Base-by-base conservation (phyloP, 441 rosid genomes). In the Pelargonium myrrhifolium region DNA sequence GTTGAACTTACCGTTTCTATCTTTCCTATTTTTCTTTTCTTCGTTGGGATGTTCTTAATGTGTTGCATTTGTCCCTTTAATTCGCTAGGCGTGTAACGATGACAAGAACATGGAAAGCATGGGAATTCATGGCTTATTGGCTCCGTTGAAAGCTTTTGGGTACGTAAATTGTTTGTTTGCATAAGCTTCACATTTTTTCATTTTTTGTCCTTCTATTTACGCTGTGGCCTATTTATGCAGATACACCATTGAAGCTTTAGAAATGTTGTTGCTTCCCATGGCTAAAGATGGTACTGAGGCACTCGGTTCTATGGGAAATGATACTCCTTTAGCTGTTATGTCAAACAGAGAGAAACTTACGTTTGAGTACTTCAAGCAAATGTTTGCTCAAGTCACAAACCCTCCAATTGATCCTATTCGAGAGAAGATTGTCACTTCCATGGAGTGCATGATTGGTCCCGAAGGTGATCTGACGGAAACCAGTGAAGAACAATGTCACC, bases 291-390 rank as follows among this genome's bases (percentile, higher is more conserved):
- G 97, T 21, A 71, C 87, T 4, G 99, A 96, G 82, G 96, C 99
- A 64, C 98, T 96, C 76, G 99, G 99, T 77, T 96, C 99, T 28
- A 96, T 96, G 99, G 99, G 99, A 72, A 96, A 96, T 79, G 99
- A 96, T 82, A 75, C 99, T 3, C 98, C 99, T 42, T 78, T 96
- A 74, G 99, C 99, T 65, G 98, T 96, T 39, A 91, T 96, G 97
- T 96, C 99, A 53, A 71, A 83, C 79, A 78, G 97, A 69, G 98
- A 93, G 77, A 96, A 93, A 60, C 83, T 96, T 35, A 79, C 95
- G 18, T 96, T 83, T 49, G 99, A 96, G 85, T 96, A 96, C 78
- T 96, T 96, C 85, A 96, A 96, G 84, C 99, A 96, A 82, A 93
- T 96, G 99, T 96, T 96, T 83, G 99, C 99, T 74, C 99, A 96